Conservation (phyloP, 208 protist genomes). For the Trypanosoma rangeli region DNA sequence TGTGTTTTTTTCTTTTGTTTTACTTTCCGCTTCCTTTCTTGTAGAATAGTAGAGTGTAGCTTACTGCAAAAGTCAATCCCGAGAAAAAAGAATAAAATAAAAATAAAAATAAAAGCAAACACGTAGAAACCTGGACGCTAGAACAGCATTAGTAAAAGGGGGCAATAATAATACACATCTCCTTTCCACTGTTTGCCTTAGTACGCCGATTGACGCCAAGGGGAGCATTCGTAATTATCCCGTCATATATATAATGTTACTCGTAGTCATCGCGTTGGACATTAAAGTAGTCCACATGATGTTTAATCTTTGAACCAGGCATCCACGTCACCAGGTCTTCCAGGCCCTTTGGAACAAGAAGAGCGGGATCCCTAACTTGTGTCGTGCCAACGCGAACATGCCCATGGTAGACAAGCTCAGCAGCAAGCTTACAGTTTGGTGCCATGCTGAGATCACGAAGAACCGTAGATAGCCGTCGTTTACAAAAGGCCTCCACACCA, state of each 20-base stretch:
- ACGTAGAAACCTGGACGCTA: background rate
- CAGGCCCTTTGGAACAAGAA: conserved; percentile 80
- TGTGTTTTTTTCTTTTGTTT: background rate
- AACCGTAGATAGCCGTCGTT: conserved; percentile 85
- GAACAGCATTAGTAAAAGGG: background rate
- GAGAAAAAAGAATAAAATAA: background rate
- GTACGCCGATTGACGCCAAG: background rate
- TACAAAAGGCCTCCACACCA: conserved; percentile 88
- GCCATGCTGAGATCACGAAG: conserved; percentile 87
- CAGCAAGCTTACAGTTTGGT: conserved; percentile 83
- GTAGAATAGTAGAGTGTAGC: background rate
- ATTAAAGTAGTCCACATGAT: conserved; percentile 89
- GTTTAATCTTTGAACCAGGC: conserved; percentile 85
- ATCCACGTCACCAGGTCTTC: conserved; percentile 92
- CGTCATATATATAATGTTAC: conserved; percentile 34
- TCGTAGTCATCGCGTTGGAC: conserved; percentile 85
- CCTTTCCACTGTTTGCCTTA: background rate
- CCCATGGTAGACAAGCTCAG: conserved; percentile 85
- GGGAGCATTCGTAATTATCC: background rate
- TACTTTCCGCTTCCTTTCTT: background rate
- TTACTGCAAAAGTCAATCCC: background rate
- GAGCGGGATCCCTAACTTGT: conserved; percentile 87
- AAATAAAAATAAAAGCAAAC: background rate
- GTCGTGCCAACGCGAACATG: conserved; percentile 89
- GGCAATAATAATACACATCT: background rate